Percentiles rank a stretch among this genome's conserved stretches.
phyloP scores from a whole-genome alignment of 768 basidiomycete species.

The Amylocystis lapponica region DNA sequence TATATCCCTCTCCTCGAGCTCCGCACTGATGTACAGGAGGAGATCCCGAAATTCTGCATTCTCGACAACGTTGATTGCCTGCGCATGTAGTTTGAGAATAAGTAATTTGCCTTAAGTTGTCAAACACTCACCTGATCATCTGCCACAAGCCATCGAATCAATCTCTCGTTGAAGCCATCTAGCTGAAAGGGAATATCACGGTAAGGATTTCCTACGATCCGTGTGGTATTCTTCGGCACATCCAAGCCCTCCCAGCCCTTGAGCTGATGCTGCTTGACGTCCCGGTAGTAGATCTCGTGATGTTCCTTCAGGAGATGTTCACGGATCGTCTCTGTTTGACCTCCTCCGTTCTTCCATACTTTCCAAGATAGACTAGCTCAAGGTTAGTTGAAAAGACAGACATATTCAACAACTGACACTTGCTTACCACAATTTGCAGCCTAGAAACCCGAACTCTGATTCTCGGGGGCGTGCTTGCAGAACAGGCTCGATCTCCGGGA shows the following conservation, averaged over 20 bases:
- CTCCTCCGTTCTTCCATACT: conserved; percentile 15
- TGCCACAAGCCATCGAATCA: conserved; percentile 14
- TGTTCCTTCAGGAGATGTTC: neutral
- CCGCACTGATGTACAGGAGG: conserved; percentile 3
- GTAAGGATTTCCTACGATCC: neutral
- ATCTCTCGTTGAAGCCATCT: conserved; percentile 13
- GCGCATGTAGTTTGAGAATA: neutral
- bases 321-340: conserved; percentile 11
- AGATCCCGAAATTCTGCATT: conserved; percentile 6
- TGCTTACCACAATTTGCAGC: neutral
- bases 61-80: conserved; percentile 9
- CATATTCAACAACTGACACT: neutral
- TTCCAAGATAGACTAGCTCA: conserved; percentile 2
- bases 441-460: neutral
- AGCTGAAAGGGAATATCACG: conserved; percentile 10
- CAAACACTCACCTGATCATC: conserved; percentile 9
- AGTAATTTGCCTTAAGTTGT: neutral
- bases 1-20: conserved; percentile 3
- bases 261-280: neutral
- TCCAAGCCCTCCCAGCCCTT: neutral
- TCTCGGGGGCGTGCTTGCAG: neutral
- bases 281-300: neutral
- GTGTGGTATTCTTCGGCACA: neutral
- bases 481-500: neutral
- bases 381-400: neutral